Conservation (phyloP, 345 rosid genomes). For the Populus simonii region DNA sequence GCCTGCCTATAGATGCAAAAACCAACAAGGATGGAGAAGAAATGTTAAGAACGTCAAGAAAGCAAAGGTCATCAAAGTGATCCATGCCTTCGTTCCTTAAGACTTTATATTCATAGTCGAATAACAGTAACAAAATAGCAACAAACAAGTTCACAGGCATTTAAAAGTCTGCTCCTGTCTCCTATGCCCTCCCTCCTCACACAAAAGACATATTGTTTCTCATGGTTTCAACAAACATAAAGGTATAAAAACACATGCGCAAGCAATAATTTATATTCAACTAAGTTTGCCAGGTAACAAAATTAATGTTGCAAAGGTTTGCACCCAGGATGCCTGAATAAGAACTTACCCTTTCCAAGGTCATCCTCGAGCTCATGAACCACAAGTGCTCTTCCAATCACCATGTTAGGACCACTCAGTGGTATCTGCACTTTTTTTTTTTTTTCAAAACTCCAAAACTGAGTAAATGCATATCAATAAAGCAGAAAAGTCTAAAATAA, state of each 20-base stretch:
- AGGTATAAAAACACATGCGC: neutral
- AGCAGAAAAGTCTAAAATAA: neutral
- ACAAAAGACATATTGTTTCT: neutral
- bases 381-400: conserved; percentile 93
- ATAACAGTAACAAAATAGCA: neutral
- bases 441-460: conserved; percentile 8
- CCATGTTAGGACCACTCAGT: conserved; percentile 65
- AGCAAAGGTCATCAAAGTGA: neutral
- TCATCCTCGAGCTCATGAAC: conserved; percentile 97
- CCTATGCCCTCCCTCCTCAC: neutral
- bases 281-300: neutral
- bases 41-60: neutral
- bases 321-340: neutral
- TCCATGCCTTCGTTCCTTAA: neutral
- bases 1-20: conserved; percentile 63
- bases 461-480: conserved; percentile 6
- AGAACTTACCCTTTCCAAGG: conserved; percentile 76
- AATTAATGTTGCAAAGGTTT: neutral
- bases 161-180: neutral
- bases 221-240: neutral
- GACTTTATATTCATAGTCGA: neutral
- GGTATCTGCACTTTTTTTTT: conserved; percentile 52
- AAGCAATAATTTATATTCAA: neutral
- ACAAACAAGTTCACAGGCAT: neutral
- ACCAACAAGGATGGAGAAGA: conserved; percentile 23